Evolutionary conservation across 192 early-diverging fungal species (phyloP).

Genomic region (Coemansia sp.): DNA sequence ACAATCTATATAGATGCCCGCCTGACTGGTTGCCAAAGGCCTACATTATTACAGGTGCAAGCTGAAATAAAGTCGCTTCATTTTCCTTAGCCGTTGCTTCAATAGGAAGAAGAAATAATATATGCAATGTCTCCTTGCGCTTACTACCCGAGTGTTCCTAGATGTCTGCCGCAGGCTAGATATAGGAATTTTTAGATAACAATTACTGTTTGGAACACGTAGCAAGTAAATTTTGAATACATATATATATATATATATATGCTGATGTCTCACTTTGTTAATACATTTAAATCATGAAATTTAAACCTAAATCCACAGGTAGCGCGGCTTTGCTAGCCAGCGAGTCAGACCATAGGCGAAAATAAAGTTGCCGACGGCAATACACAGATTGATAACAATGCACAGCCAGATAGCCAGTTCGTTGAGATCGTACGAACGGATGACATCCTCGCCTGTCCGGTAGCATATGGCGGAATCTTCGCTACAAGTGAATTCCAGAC

Average conservation of each 20-base stretch:
- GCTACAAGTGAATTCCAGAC: slow-evolving; percentile 11
- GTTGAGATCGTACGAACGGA: slow-evolving; percentile 6
- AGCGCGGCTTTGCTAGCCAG: slow-evolving; percentile 15
- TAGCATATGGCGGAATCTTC: background rate
- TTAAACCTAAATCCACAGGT: slow-evolving; percentile 5
- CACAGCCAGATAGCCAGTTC: slow-evolving; percentile 9
- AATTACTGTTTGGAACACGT: too few relatives aligned
- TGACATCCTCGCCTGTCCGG: slow-evolving; percentile 8
- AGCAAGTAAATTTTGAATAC: too few relatives aligned
- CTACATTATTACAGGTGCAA: slow-evolving; percentile 21
- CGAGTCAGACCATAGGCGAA: slow-evolving; percentile 6
- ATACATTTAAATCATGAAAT: background rate
- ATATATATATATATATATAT: too few relatives aligned
- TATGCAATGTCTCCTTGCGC: too few relatives aligned
- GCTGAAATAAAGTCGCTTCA: background rate
- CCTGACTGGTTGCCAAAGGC: slow-evolving; percentile 13
- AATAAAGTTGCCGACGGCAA: slow-evolving; percentile 1
- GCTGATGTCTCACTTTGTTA: background rate
- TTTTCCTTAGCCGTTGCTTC: too few relatives aligned
- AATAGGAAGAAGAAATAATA: background rate
- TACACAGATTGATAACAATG: slow-evolving; percentile 5
- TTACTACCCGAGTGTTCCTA: too few relatives aligned
- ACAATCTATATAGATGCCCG: slow-evolving; percentile 15
- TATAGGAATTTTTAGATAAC: background rate
- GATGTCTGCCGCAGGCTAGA: too few relatives aligned